These are phyloP conservation scores for Vigna angularis DNA, from an alignment of 306 rosid genomes.

Conservation along the genomic window DNA sequence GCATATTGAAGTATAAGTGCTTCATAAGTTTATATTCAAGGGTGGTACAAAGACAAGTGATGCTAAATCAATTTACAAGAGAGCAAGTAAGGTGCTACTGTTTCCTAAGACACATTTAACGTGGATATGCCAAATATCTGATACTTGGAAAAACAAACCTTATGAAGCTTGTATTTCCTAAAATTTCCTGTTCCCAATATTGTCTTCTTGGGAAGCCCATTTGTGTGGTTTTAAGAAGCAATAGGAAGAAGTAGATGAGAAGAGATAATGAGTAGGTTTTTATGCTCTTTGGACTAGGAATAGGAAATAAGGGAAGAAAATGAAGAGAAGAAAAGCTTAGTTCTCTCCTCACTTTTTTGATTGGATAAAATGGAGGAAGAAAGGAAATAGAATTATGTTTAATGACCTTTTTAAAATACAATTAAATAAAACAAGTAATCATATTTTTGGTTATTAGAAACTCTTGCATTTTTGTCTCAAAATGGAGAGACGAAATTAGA, in stretches of 20 bases:
- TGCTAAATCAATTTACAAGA: not conserved
- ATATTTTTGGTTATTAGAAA: conserved; percentile 1
- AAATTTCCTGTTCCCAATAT: not conserved
- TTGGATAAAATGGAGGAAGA: not conserved
- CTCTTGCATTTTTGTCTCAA: not conserved
- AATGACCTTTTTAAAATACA: not conserved
- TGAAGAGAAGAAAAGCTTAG: not conserved
- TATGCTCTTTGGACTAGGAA: not conserved
- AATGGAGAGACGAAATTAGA: not conserved
- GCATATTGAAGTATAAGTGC: no score
- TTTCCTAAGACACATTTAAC: not conserved
- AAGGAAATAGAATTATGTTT: not conserved
- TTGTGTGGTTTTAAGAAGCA: not conserved
- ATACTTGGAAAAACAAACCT: not conserved
- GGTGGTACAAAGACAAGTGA: not conserved
- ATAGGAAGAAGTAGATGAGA: not conserved
- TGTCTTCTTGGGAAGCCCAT: conserved; percentile 12
- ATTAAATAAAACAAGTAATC: not conserved
- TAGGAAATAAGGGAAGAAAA: not conserved
- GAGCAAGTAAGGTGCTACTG: not conserved
- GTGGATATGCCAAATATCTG: not conserved
- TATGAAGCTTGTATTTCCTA: not conserved
- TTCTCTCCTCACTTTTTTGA: not conserved
- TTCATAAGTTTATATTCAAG: not conserved
- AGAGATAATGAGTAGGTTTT: not conserved